Percentiles rank a stretch among this genome's conserved stretches.
These are phyloP conservation scores for Jaenimonas drosophilae DNA, from an alignment of 208 protist genomes.

Conservation along the genomic window DNA sequence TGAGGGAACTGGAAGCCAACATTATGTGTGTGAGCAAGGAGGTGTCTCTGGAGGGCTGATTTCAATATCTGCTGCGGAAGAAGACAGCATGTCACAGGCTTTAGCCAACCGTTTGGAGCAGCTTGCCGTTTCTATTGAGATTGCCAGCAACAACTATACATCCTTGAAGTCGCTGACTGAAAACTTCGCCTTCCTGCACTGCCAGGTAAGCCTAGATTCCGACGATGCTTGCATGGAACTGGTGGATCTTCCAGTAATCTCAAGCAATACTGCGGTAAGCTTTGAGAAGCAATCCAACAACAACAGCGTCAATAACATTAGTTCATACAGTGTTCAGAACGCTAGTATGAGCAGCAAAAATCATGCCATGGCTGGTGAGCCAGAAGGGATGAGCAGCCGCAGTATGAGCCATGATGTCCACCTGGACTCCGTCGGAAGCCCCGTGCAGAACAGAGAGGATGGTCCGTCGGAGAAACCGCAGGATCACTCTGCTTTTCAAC, in stretches of 20 bases:
- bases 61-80: constrained; percentile 15
- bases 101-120: constrained; percentile 41
- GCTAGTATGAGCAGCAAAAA: not conserved
- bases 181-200: constrained; percentile 79
- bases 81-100: constrained; percentile 29
- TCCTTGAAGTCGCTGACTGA: constrained; percentile 73
- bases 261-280: constrained; percentile 17
- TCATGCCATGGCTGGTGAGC: not conserved
- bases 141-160: constrained; percentile 69
- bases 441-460: not conserved
- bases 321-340: too few species aligned
- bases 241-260: constrained; percentile 20
- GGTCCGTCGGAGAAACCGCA: too few species aligned
- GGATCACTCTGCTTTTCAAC: not conserved
- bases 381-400: not conserved
- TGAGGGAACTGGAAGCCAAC: not conserved
- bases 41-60: not conserved
- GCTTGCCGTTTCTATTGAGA: constrained; percentile 24
- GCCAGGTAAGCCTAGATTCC: constrained; percentile 46
- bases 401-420: not conserved
- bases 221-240: constrained; percentile 23
- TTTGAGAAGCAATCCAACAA: constrained; percentile 8
- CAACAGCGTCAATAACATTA: not conserved
- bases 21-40: not conserved
- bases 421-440: not conserved